These are phyloP conservation scores for Pestalotiopsis sp. DNA, from an alignment of 2,329 filamentous ascomycete genomes.

Conservation along the genomic window DNA sequence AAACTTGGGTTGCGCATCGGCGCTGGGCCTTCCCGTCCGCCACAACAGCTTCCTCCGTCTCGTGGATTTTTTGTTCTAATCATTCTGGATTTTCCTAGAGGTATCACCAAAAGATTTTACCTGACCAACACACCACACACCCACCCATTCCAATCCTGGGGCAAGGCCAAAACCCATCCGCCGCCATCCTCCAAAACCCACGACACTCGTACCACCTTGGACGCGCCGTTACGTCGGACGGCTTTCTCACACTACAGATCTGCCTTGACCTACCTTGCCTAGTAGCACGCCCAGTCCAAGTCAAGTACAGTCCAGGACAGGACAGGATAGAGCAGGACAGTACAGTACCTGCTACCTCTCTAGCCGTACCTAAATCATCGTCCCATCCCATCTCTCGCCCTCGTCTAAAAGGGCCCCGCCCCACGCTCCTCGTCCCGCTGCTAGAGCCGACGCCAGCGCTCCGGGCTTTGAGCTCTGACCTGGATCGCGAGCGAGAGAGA, in stretches of 20 bases:
- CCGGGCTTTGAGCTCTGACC: neutral
- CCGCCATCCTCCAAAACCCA: neutral
- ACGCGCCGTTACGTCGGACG: constrained; percentile 6
- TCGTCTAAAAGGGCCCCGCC: neutral
- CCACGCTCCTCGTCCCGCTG: neutral
- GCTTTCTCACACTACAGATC: neutral
- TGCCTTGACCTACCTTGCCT: neutral
- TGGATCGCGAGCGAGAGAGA: neutral
- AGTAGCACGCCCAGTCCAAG: neutral
- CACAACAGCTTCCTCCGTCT: constrained; percentile 7
- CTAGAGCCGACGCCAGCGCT: neutral
- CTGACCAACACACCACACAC: neutral
- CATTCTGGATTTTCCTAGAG: neutral
- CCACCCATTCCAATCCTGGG: neutral
- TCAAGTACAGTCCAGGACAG: neutral
- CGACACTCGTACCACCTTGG: neutral
- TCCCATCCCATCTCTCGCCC: neutral
- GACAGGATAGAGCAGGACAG: too few relatives aligned
- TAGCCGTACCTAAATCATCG: neutral
- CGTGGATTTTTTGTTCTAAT: neutral
- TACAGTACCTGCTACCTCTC: neutral
- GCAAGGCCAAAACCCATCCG: neutral
- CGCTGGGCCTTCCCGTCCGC: constrained; percentile 7
- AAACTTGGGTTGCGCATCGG: neutral
- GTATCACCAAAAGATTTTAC: neutral